Percentiles rank a stretch among this genome's conserved stretches.
Conservation (phyloP, 2,329 filamentous ascomycete species). For the Gyromitra esculenta region DNA sequence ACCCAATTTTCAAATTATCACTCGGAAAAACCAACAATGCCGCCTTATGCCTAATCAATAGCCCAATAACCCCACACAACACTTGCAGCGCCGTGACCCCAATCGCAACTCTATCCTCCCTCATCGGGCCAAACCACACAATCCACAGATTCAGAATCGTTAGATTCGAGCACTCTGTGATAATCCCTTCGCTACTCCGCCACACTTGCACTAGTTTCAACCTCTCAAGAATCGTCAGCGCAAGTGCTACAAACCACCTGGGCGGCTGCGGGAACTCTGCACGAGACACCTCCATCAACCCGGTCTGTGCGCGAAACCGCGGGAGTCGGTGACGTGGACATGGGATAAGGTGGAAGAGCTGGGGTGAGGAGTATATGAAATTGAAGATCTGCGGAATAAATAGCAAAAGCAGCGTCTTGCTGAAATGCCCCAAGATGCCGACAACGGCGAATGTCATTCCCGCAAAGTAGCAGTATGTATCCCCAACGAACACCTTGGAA, state of each 20-base stretch:
- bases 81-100: constrained; percentile 84
- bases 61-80: constrained; percentile 77
- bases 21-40: constrained; percentile 88
- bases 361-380: constrained; percentile 90
- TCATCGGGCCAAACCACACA: constrained; percentile 90
- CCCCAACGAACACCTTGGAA: constrained; percentile 92
- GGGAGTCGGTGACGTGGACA: constrained; percentile 94
- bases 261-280: constrained; percentile 77
- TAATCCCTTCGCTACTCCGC: constrained; percentile 71
- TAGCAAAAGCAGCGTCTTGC: constrained; percentile 90
- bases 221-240: constrained; percentile 74
- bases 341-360: constrained; percentile 87
- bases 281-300: constrained; percentile 84
- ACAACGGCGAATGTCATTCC: constrained; percentile 99
- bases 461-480: constrained; percentile 99
- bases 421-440: constrained; percentile 95
- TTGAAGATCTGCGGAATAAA: constrained; percentile 96
- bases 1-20: constrained; percentile 71
- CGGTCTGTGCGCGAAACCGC: constrained; percentile 83
- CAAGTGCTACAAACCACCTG: constrained; percentile 69
- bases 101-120: constrained; percentile 82
- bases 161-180: constrained; percentile 85
- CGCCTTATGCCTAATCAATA: constrained; percentile 85
- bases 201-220: constrained; percentile 75
- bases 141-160: constrained; percentile 96